These are phyloP conservation scores for Arabis hirsuta DNA, from an alignment of 345 rosid species.

Conservation along the genomic window DNA sequence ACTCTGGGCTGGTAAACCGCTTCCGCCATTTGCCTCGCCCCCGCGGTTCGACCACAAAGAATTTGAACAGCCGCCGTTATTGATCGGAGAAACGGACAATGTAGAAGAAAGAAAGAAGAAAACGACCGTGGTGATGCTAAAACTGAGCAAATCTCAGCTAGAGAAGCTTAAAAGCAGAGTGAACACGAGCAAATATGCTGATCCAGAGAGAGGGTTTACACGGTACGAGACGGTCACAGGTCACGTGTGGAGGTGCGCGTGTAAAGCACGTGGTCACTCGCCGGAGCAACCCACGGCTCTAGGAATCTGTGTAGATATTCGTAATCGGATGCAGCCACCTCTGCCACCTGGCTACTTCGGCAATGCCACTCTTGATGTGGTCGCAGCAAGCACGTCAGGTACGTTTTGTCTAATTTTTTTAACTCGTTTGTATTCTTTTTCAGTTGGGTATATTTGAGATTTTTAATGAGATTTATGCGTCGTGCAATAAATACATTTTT, in stretches of 20 bases:
- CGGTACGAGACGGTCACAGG: constrained; percentile 44
- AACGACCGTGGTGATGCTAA: constrained; percentile 54
- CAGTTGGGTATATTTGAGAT: neutral
- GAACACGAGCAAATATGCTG: constrained; percentile 30
- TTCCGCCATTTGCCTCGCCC: constrained; percentile 25
- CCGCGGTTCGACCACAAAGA: constrained; percentile 44
- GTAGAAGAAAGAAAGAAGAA: constrained; percentile 51
- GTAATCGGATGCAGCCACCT: constrained; percentile 52
- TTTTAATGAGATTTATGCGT: no score
- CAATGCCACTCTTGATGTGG: constrained; percentile 54
- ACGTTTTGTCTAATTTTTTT: neutral
- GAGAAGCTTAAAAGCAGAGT: constrained; percentile 53
- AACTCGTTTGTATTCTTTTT: no score
- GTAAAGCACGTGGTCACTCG: constrained; percentile 44
- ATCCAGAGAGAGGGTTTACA: constrained; percentile 45
- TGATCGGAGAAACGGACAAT: constrained; percentile 49
- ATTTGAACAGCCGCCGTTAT: constrained; percentile 52
- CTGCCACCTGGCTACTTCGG: constrained; percentile 47
- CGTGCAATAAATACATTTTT: no score
- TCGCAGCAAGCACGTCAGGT: constrained; percentile 49
- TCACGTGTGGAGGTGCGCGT: constrained; percentile 45
- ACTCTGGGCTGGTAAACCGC: constrained; percentile 49
- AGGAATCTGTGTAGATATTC: constrained; percentile 52
- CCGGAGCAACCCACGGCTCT: constrained; percentile 56
- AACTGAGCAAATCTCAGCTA: constrained; percentile 50